These are phyloP conservation scores for Aurantiochytrium sp. DNA, from an alignment of 108 stramenopile species.

Conservation along the genomic window DNA sequence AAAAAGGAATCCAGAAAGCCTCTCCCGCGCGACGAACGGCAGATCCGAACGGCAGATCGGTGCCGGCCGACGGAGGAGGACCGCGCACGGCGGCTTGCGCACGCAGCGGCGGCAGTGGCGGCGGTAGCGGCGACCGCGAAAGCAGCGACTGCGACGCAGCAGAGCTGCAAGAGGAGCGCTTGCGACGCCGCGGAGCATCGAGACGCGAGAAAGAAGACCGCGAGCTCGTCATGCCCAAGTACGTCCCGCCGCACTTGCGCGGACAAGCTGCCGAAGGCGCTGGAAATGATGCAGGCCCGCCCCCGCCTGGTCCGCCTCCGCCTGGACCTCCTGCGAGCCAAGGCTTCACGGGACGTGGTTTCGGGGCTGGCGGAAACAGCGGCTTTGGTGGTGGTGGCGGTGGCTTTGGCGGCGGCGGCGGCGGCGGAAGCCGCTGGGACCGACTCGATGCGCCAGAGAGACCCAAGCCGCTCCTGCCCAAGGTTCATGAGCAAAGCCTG, in stretches of 20 bases:
- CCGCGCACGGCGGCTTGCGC: no score
- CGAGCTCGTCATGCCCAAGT: neutral
- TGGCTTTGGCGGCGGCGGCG: neutral
- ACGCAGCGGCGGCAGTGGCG: no score
- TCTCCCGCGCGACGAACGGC: no score
- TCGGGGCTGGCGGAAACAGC: neutral
- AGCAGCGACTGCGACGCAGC: no score
- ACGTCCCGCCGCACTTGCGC: slow-evolving; percentile 3
- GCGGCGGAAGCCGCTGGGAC: neutral
- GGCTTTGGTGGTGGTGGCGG: neutral
- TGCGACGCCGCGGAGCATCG: neutral
- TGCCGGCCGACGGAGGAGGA: no score
- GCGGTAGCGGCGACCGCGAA: no score
- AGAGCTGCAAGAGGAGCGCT: no score
- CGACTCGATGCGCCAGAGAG: neutral
- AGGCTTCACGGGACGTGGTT: neutral
- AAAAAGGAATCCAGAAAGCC: no score
- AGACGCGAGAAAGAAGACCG: neutral
- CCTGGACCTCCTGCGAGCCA: no score
- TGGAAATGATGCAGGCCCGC: no score
- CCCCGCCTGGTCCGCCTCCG: no score
- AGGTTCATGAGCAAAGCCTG: neutral
- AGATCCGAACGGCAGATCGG: no score
- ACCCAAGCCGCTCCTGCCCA: neutral
- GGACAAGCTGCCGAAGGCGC: neutral